A percentile compares a stretch with the other conserved stretches of the same genome.
Conservation (phyloP, 257 asterid species). For the Echites panduratus region DNA sequence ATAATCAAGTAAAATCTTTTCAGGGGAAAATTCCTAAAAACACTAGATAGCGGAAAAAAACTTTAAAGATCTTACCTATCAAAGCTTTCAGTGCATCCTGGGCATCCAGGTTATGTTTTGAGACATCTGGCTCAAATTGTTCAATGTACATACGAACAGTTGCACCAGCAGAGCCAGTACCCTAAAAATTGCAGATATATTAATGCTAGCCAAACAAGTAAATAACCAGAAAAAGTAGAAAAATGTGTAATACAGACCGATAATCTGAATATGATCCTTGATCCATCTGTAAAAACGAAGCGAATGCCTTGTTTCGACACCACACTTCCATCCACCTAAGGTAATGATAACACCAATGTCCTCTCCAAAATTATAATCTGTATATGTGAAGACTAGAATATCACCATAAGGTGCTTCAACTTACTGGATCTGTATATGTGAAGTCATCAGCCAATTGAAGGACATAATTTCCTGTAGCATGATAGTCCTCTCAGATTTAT, state of each 20-base stretch:
- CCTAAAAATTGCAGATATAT: conserved; percentile 36
- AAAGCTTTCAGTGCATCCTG: conserved; percentile 75
- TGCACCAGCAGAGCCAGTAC: conserved; percentile 99
- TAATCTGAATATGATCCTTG: conserved; percentile 82
- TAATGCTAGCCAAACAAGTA: conserved; percentile 14
- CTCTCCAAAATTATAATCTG: neutral
- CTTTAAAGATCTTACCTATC: conserved; percentile 45
- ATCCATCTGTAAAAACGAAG: conserved; percentile 83
- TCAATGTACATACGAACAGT: conserved; percentile 79
- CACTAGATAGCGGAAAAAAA: neutral
- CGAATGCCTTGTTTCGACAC: conserved; percentile 89
- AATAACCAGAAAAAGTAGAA: neutral
- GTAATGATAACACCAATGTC: conserved; percentile 15
- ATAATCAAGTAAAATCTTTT: conserved; percentile 7
- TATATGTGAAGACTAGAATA: too few relatives aligned
- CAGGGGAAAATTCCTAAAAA: conserved; percentile 5
- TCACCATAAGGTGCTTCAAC: conserved; percentile 22
- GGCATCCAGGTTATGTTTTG: conserved; percentile 79
- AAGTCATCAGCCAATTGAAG: conserved; percentile 93
- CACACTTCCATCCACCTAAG: conserved; percentile 89
- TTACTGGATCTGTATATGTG: conserved; percentile 90
- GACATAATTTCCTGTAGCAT: conserved; percentile 56
- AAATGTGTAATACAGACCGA: conserved; percentile 46
- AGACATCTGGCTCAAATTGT: conserved; percentile 76
- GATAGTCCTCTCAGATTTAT: conserved; percentile 18